Evolutionary conservation across 371 early-diverging fungal genomes (phyloP).

Genomic region (Dichotomocladium elegans): DNA sequence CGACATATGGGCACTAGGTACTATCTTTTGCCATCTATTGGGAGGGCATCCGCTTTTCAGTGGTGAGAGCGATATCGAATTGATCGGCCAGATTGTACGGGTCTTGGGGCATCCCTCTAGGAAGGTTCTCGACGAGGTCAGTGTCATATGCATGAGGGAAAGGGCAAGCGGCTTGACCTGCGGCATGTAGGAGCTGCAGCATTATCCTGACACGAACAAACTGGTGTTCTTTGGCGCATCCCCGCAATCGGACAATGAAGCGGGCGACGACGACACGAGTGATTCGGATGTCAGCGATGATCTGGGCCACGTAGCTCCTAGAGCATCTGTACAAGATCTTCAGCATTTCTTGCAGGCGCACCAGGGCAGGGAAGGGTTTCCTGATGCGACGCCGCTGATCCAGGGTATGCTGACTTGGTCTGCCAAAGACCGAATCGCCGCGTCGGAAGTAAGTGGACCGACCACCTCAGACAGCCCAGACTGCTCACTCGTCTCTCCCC

Average conservation of each 20-base stretch:
- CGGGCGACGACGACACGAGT: slow-evolving; percentile 11
- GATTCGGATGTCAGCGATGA: background rate
- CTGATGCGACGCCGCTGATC: slow-evolving; percentile 5
- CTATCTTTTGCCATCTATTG: slow-evolving; percentile 25
- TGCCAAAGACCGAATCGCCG: slow-evolving; percentile 15
- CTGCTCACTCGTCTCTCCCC: too few species aligned
- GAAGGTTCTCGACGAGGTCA: slow-evolving; percentile 19
- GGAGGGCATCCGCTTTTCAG: slow-evolving; percentile 29
- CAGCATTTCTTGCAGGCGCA: background rate
- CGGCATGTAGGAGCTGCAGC: slow-evolving; percentile 27
- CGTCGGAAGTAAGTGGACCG: slow-evolving; percentile 13
- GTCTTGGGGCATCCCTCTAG: slow-evolving; percentile 28
- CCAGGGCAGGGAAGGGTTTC: background rate
- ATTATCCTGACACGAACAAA: slow-evolving; percentile 39
- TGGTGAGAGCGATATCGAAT: slow-evolving; percentile 42
- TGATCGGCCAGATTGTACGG: slow-evolving; percentile 34
- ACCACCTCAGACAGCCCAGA: too few species aligned
- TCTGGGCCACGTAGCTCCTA: too few species aligned
- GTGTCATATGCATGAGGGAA: background rate
- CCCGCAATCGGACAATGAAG: slow-evolving; percentile 2
- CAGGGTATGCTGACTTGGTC: slow-evolving; percentile 34
- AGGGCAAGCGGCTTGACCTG: background rate
- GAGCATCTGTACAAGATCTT: background rate
- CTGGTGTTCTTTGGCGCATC: slow-evolving; percentile 30
- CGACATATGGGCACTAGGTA: slow-evolving; percentile 46